phyloP scores from a whole-genome alignment of 345 rosid species.

The Psidium guajava region DNA sequence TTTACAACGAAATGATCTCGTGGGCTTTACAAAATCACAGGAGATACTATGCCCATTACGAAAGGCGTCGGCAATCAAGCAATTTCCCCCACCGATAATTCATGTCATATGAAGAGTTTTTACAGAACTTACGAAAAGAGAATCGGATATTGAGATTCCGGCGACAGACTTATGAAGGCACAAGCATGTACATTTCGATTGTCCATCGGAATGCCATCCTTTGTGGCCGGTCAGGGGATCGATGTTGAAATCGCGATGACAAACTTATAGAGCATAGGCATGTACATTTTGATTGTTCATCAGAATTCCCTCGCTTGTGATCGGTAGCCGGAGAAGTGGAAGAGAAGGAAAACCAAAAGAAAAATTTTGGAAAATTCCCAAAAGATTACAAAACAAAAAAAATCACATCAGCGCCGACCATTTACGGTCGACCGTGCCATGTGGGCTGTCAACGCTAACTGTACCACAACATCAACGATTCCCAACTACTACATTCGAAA shows the following conservation, averaged over 20 bases:
- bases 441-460: accelerated
- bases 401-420: too few species aligned
- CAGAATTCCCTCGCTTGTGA: background rate
- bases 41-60: background rate
- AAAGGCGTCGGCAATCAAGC: background rate
- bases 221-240: accelerated
- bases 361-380: too few species aligned
- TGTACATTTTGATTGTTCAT: background rate
- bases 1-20: background rate
- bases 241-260: background rate
- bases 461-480: accelerated
- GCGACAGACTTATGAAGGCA: background rate
- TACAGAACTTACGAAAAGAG: background rate
- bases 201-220: background rate
- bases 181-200: background rate
- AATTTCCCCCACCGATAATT: background rate
- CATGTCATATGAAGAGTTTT: background rate
- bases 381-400: too few species aligned
- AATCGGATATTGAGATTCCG: background rate
- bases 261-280: background rate
- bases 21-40: background rate
- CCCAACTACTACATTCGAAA: too few species aligned
- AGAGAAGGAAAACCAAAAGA: too few species aligned
- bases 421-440: too few species aligned
- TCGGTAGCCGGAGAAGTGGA: too few species aligned